Percentiles rank a stretch among this genome's conserved stretches.
Conservation (phyloP, 2,329 filamentous ascomycete genomes). For the Byssothecium circinans region DNA sequence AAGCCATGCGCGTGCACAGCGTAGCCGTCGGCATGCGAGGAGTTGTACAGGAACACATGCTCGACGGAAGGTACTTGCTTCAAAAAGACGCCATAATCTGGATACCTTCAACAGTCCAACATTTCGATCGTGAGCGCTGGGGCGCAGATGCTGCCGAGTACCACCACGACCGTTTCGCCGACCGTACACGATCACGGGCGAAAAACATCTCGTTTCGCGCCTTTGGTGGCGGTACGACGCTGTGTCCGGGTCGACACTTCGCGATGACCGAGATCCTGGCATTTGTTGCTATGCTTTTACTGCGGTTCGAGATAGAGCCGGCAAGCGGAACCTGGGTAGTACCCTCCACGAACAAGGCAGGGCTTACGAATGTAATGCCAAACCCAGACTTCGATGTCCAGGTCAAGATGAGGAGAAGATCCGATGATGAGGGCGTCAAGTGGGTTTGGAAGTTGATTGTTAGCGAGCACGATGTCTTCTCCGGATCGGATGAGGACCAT, state of each 20-base stretch:
- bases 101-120: conserved; percentile 30
- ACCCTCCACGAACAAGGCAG: conserved; percentile 12
- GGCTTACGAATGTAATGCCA: conserved; percentile 9
- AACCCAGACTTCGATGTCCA: conserved; percentile 17
- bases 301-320: conserved; percentile 30
- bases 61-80: conserved; percentile 32
- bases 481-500: background rate
- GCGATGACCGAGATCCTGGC: conserved; percentile 32
- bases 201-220: conserved; percentile 23
- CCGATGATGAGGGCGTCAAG: conserved; percentile 6
- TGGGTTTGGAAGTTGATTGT: conserved; percentile 10
- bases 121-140: conserved; percentile 30
- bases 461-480: background rate
- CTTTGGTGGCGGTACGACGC: conserved; percentile 32
- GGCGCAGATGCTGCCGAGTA: conserved; percentile 31
- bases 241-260: conserved; percentile 42
- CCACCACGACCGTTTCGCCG: conserved; percentile 33
- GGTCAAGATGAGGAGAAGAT: conserved; percentile 8
- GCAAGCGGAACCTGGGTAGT: conserved; percentile 14
- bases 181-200: background rate
- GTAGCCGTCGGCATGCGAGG: conserved; percentile 36
- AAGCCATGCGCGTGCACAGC: conserved; percentile 40
- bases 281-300: conserved; percentile 28
- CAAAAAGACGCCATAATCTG: conserved; percentile 32
- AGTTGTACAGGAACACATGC: conserved; percentile 35